These are phyloP conservation scores for Salvia splendens DNA, from an alignment of 257 asterid species.

Conservation along the genomic window DNA sequence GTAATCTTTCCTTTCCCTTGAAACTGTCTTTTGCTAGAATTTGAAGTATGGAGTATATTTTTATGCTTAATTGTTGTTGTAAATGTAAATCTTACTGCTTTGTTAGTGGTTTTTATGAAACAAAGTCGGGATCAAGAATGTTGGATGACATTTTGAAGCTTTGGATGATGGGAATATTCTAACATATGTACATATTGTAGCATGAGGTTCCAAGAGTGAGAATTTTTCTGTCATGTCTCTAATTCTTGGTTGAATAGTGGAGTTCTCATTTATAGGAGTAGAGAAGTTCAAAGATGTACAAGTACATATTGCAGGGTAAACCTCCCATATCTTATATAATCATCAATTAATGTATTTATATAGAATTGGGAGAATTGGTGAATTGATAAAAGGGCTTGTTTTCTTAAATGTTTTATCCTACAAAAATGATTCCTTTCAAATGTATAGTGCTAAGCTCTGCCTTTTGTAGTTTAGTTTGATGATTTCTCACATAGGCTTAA, in stretches of 20 bases:
- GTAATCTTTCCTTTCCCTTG: constrained; percentile 30
- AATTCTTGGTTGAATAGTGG: constrained; percentile 7
- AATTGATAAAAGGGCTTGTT: constrained; percentile 10
- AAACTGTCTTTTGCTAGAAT: background rate
- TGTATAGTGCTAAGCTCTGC: background rate
- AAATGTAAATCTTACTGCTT: background rate
- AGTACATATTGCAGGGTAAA: background rate
- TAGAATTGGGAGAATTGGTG: background rate
- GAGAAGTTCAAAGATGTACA: background rate
- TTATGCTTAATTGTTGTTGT: background rate
- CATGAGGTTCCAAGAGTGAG: background rate
- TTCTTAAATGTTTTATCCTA: constrained; percentile 14
- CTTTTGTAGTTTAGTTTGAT: background rate
- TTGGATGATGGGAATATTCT: background rate
- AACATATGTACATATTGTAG: background rate
- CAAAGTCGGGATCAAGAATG: constrained; percentile 7
- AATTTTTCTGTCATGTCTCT: background rate
- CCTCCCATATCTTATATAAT: background rate
- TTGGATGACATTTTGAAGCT: background rate
- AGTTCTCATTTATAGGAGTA: background rate
- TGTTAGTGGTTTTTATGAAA: constrained; percentile 6
- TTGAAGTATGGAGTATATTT: background rate
- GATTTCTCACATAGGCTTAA: background rate
- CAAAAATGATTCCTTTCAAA: background rate
- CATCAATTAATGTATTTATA: background rate